Conservation (phyloP, 768 basidiomycete genomes). For the Leccinum pellstonianum region DNA sequence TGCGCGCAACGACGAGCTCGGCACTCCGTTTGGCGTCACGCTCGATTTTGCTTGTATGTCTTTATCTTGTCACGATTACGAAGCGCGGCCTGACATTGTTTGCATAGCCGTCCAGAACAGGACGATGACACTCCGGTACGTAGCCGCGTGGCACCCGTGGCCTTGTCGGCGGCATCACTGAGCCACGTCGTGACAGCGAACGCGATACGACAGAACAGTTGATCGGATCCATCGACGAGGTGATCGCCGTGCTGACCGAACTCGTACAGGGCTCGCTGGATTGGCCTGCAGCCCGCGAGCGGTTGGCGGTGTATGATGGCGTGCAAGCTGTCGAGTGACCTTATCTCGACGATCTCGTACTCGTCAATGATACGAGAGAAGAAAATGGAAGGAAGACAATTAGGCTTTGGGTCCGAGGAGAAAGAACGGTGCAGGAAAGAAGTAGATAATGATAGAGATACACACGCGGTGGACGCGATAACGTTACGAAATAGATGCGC, state of each 20-base stretch:
- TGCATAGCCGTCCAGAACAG: slow-evolving; percentile 78
- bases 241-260: slow-evolving; percentile 75
- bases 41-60: slow-evolving; percentile 85
- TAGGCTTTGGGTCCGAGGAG: slow-evolving; percentile 20
- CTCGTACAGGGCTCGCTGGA: slow-evolving; percentile 72
- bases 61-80: accelerated
- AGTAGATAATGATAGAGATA: slow-evolving; percentile 1
- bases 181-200: slow-evolving; percentile 53
- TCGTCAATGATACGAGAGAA: background rate
- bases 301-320: slow-evolving; percentile 80
- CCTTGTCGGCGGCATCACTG: background rate
- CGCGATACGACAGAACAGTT: slow-evolving; percentile 92
- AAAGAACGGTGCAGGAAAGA: background rate
- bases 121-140: slow-evolving; percentile 92
- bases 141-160: slow-evolving; percentile 8
- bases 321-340: slow-evolving; percentile 73
- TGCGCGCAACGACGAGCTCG: slow-evolving; percentile 96
- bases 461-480: background rate
- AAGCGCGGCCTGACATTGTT: background rate
- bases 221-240: slow-evolving; percentile 88
- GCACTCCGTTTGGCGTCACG: slow-evolving; percentile 95
- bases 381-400: background rate
- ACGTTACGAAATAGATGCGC: background rate
- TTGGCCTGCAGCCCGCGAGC: slow-evolving; percentile 74
- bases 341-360: background rate